These are phyloP conservation scores for Cyphellophora europaea DNA, from an alignment of 2,329 filamentous ascomycete genomes.

Conservation along the genomic window DNA sequence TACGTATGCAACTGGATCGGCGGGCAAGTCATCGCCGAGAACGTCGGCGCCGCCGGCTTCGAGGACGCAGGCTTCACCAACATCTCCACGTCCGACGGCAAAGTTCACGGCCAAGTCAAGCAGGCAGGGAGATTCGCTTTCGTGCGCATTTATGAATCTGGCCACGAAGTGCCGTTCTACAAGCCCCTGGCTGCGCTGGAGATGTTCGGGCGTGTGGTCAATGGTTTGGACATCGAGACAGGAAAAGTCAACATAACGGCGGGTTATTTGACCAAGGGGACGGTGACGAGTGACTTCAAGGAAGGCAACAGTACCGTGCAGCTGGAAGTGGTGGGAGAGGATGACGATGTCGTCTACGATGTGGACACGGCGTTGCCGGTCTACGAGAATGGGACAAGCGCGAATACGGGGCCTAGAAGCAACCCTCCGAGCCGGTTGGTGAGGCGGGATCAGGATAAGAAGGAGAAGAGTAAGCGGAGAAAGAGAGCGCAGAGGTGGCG, in stretches of 20 bases:
- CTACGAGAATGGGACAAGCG: slow-evolving; percentile 6
- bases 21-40: slow-evolving; percentile 45
- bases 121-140: slow-evolving; percentile 37
- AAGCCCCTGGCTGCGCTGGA: slow-evolving; percentile 52
- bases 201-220: slow-evolving; percentile 52
- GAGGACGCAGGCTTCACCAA: slow-evolving; percentile 27
- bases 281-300: slow-evolving; percentile 38
- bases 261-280: slow-evolving; percentile 42
- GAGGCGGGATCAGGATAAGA: background rate
- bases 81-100: slow-evolving; percentile 27
- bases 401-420: background rate
- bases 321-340: slow-evolving; percentile 10
- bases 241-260: slow-evolving; percentile 37
- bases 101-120: slow-evolving; percentile 45
- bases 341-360: slow-evolving; percentile 8
- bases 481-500: slow-evolving; percentile 1
- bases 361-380: slow-evolving; percentile 14
- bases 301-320: slow-evolving; percentile 19
- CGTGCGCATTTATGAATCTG: slow-evolving; percentile 28
- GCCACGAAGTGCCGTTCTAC: slow-evolving; percentile 28
- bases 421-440: background rate
- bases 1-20: slow-evolving; percentile 30
- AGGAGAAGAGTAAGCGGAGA: slow-evolving; percentile 1
- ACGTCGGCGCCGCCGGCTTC: slow-evolving; percentile 33
- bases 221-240: slow-evolving; percentile 45